Percentiles rank a stretch among this genome's conserved stretches.
phyloP scores from a whole-genome alignment of 1,139 yeast species.

The Suhomyces kunorum region DNA sequence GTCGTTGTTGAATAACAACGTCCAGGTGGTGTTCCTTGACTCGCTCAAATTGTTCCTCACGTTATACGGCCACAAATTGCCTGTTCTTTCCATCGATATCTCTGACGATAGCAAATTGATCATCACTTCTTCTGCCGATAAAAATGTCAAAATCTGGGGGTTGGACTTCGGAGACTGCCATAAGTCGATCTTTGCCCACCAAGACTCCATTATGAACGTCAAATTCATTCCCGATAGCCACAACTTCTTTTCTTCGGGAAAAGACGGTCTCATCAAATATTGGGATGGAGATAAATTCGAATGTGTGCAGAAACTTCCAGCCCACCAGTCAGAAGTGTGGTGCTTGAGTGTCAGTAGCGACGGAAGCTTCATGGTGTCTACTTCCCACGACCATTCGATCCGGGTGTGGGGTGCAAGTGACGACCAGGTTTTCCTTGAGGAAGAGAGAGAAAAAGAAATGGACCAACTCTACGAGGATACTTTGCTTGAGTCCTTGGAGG shows the following conservation, averaged over 20 bases:
- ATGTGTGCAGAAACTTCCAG: slow-evolving; percentile 82
- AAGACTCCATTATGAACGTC: slow-evolving; percentile 90
- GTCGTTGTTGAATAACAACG: slow-evolving; percentile 86
- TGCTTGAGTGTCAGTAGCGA: slow-evolving; percentile 72
- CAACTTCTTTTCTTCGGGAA: slow-evolving; percentile 86
- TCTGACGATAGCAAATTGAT: slow-evolving; percentile 84
- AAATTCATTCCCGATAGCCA: slow-evolving; percentile 81
- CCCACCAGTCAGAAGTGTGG: slow-evolving; percentile 95
- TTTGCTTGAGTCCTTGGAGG: slow-evolving; percentile 68
- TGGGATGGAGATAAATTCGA: slow-evolving; percentile 99
- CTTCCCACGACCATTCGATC: slow-evolving; percentile 91
- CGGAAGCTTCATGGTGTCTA: slow-evolving; percentile 76
- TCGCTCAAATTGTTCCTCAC: slow-evolving; percentile 83
- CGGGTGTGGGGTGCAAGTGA: slow-evolving; percentile 90
- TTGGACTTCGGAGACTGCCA: slow-evolving; percentile 98
- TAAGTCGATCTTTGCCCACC: slow-evolving; percentile 93
- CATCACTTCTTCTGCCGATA: slow-evolving; percentile 94
- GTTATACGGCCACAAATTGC: slow-evolving; percentile 93
- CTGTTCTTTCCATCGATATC: slow-evolving; percentile 87
- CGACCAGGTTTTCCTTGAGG: slow-evolving; percentile 92
- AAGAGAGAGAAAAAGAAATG: slow-evolving; percentile 92
- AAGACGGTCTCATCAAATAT: slow-evolving; percentile 85
- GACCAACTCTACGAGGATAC: slow-evolving; percentile 87
- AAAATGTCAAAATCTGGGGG: slow-evolving; percentile 97
- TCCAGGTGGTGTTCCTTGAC: slow-evolving; percentile 87